Base-by-base conservation (phyloP, 164 flowering plant genomes). In the Chloranthus sessilifolius region DNA sequence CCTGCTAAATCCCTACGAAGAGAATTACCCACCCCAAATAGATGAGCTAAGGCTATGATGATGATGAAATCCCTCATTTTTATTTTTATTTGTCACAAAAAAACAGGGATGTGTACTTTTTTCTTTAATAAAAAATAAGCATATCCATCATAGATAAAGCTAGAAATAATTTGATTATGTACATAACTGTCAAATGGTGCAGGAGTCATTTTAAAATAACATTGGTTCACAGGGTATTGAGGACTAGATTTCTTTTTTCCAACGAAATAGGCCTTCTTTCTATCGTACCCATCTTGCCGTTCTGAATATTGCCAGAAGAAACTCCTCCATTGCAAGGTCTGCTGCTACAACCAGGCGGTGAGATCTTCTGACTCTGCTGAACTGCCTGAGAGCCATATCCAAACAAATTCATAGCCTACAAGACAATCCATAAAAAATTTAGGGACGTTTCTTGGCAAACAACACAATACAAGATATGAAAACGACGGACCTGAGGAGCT, bases 321-420 rank as follows among this genome's bases (percentile, higher is more conserved):
- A 64, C 46, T 46, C 53, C 65, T 35, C 53, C 68, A 56, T 40
- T 33, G 17, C 50, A 34, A 8, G 61, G 65, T 38, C 55, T 65
- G 25, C 50, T 42, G 22, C 55, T 58, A 16, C 41, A 54, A 60
- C 37, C 35, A 0, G 71, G 67, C 5, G 42, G 58, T 43, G 67
- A 52, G 27, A 36, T 33, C 41, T 39, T 40, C 45, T 68, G 77
- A 58, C 29, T 57, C 40, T 64, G 69, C 39, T 62, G 78, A 37
- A 65, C 34, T 26, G 68, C 23, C 40, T 64, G 71, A 34, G 76
- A 53, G 43, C 71, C 65, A 49, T 64, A 75, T 41, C 55, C 52
- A 57, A 77, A 73, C 60, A 72, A 61, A 64, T 74, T 74, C 60
- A 65, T 63, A 6, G 74, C 66, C 85, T 79, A 73, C 69, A 70